Conservation (phyloP, 306 rosid species). For the Vigna angularis region DNA sequence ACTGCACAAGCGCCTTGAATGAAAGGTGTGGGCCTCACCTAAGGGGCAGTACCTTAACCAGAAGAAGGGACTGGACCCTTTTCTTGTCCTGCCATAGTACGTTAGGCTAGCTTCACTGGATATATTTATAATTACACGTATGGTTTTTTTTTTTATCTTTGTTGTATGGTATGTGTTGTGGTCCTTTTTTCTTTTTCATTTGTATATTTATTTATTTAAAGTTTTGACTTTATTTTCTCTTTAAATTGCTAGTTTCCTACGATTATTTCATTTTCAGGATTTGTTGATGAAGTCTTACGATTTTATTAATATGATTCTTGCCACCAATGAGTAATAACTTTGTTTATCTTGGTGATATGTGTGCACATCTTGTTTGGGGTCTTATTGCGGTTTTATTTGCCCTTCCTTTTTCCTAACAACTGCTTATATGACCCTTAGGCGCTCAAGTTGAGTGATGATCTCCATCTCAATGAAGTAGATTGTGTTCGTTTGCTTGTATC, state of each 20-base stretch:
- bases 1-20: not conserved
- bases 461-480: constrained; percentile 88
- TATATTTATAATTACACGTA: not conserved
- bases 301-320: constrained; percentile 16
- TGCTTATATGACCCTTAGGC: constrained; percentile 59
- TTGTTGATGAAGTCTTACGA: constrained; percentile 17
- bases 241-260: not conserved
- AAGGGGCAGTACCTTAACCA: not conserved
- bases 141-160: constrained; percentile 3
- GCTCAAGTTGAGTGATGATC: constrained; percentile 91
- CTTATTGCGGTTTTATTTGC: constrained; percentile 11
- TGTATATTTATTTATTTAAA: not conserved
- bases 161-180: not conserved
- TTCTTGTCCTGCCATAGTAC: not conserved
- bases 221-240: not conserved
- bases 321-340: not conserved
- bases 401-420: constrained; percentile 32
- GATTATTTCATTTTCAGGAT: not conserved
- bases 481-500: constrained; percentile 84
- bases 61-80: not conserved
- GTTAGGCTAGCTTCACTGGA: not conserved
- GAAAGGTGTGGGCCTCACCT: not conserved
- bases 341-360: constrained; percentile 30
- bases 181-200: not conserved
- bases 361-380: constrained; percentile 14